Evolutionary conservation across 2,329 filamentous ascomycete species (phyloP).

Genomic region (Pseudogymnoascus sp.): DNA sequence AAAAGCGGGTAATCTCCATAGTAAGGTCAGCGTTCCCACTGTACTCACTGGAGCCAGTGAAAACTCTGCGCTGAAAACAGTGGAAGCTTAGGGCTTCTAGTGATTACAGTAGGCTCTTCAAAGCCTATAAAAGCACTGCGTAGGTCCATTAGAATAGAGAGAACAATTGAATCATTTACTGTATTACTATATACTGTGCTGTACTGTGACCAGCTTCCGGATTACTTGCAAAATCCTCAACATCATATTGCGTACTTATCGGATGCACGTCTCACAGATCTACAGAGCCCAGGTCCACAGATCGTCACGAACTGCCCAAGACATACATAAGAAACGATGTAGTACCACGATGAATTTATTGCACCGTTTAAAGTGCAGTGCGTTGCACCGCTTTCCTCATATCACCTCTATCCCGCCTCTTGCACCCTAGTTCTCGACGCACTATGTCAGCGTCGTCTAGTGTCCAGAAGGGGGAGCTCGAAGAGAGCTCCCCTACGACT

Average conservation of each 20-base stretch:
- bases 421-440: neutral
- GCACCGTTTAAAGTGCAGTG: neutral
- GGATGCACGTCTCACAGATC: neutral
- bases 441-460: neutral
- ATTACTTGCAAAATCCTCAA: too few species aligned
- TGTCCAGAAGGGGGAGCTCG: neutral
- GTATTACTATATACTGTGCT: too few species aligned
- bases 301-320: neutral
- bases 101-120: too few species aligned
- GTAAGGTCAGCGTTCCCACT: too few species aligned
- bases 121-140: too few species aligned
- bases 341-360: neutral
- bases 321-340: neutral
- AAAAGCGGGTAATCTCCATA: too few species aligned
- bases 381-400: neutral
- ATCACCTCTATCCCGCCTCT: neutral
- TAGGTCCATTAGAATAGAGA: too few species aligned
- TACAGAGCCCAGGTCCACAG: neutral
- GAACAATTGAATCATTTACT: too few species aligned
- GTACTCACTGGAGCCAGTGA: too few species aligned
- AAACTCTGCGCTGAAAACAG: too few species aligned
- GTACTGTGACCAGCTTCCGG: too few species aligned
- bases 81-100: too few species aligned
- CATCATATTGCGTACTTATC: constrained; percentile 7
- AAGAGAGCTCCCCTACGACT: neutral